A percentile compares a stretch with the other conserved stretches of the same genome.
Conservation (phyloP, 352 stramenopile genomes). For the Phytophthora brassicae region DNA sequence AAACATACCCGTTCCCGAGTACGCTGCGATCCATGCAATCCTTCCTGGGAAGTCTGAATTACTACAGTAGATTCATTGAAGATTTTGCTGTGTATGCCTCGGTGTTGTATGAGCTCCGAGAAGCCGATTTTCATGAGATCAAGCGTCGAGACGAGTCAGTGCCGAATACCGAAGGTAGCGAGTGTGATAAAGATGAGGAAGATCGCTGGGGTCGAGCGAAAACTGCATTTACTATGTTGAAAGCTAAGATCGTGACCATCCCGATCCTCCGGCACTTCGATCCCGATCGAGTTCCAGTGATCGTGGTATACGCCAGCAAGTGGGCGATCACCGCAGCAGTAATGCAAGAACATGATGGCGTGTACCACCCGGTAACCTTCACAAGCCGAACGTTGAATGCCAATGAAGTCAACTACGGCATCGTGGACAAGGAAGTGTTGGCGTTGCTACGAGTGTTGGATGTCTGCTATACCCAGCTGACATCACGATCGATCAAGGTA, state of each 20-base stretch:
- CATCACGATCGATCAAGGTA: background rate
- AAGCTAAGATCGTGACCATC: background rate
- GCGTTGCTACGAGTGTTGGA: no score
- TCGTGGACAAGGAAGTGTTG: no score
- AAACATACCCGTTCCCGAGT: slow-evolving; percentile 11
- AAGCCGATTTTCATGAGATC: background rate
- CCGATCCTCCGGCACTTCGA: slow-evolving; percentile 19
- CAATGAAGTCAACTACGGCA: no score
- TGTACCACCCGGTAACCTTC: no score
- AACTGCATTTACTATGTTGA: slow-evolving; percentile 2
- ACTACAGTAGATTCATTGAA: slow-evolving; percentile 21
- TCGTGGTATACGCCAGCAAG: slow-evolving; percentile 13
- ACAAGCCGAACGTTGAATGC: no score
- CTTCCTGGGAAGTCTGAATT: slow-evolving; percentile 21
- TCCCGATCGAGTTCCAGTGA: background rate
- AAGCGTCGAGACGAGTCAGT: no score
- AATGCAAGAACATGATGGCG: no score
- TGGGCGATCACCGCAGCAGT: background rate
- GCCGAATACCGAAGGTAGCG: no score
- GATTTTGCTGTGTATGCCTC: slow-evolving; percentile 11
- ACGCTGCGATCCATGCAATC: slow-evolving; percentile 3
- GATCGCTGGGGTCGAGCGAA: no score
- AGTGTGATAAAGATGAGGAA: no score
- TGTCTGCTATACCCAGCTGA: no score
- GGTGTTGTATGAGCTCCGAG: slow-evolving; percentile 3